A percentile compares a stretch with the other conserved stretches of the same genome.
phyloP scores from a whole-genome alignment of 2,329 filamentous ascomycete species.

The Raffaelea deltoideospora region DNA sequence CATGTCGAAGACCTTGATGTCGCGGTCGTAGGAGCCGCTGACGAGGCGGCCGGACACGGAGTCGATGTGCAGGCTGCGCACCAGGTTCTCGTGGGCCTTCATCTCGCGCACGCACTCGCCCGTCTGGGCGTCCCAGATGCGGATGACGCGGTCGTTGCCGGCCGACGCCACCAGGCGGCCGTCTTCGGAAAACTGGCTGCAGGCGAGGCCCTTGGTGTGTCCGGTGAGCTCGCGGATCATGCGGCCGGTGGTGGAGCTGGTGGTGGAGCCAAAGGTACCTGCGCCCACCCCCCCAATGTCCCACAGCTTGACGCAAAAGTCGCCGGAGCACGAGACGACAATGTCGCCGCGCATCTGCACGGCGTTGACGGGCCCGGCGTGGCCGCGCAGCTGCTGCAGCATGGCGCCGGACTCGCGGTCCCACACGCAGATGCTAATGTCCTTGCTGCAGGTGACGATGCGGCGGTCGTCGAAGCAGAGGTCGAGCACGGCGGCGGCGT shows the following conservation, averaged over 20 bases:
- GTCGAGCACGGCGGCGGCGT: slow-evolving; percentile 81
- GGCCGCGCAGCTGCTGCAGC: slow-evolving; percentile 67
- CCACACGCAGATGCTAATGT: slow-evolving; percentile 88
- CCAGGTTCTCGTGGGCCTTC: slow-evolving; percentile 68
- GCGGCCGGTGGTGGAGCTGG: slow-evolving; percentile 69
- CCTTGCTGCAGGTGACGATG: slow-evolving; percentile 95
- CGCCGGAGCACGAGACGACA: slow-evolving; percentile 84
- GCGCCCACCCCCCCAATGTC: too few relatives aligned
- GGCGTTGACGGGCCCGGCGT: slow-evolving; percentile 86
- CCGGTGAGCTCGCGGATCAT: slow-evolving; percentile 82
- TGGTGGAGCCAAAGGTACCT: too few relatives aligned
- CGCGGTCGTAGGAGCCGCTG: slow-evolving; percentile 86
- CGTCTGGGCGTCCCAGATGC: slow-evolving; percentile 88
- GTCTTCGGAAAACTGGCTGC: slow-evolving; percentile 91
- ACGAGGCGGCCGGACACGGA: slow-evolving; percentile 72
- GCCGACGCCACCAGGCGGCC: slow-evolving; percentile 87
- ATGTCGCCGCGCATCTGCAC: slow-evolving; percentile 89
- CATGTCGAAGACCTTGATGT: slow-evolving; percentile 89
- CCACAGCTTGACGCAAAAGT: slow-evolving; percentile 90
- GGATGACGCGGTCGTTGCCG: slow-evolving; percentile 89
- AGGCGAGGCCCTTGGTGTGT: slow-evolving; percentile 86
- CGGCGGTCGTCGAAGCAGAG: slow-evolving; percentile 83
- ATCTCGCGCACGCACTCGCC: slow-evolving; percentile 71
- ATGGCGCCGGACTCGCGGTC: slow-evolving; percentile 65
- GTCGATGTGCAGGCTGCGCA: slow-evolving; percentile 84